phyloP scores from a whole-genome alignment of 257 asterid genomes.

The Primulina tabacum region DNA sequence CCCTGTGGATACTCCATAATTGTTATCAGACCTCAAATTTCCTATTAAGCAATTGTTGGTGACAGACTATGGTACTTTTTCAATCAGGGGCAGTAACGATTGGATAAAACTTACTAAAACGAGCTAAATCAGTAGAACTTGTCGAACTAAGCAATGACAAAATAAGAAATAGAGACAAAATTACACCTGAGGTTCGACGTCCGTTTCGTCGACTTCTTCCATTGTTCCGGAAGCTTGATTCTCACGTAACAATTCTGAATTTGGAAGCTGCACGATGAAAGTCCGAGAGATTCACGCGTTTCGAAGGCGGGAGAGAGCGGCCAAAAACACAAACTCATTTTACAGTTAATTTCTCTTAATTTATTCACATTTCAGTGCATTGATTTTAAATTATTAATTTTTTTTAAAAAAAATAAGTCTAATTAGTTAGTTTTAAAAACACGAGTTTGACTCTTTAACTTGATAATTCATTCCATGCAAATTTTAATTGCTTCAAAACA shows the following conservation, averaged over 20 bases:
- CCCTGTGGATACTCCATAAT: not conserved
- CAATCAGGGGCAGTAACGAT: too few relatives aligned
- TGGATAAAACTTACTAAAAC: not conserved
- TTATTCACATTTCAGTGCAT: too few relatives aligned
- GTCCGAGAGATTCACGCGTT: not conserved
- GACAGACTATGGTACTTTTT: too few relatives aligned
- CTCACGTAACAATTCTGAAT: not conserved
- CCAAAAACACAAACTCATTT: too few relatives aligned
- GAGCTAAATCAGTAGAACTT: not conserved
- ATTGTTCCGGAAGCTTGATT: slow-evolving; percentile 12
- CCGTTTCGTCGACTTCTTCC: slow-evolving; percentile 68
- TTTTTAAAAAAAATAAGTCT: too few relatives aligned
- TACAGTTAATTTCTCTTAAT: too few relatives aligned
- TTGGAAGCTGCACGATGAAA: not conserved
- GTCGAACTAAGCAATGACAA: slow-evolving; percentile 1
- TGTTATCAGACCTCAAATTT: not conserved
- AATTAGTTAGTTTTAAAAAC: too few relatives aligned
- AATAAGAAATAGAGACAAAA: slow-evolving; percentile 5
- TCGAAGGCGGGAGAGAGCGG: too few relatives aligned
- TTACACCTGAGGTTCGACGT: slow-evolving; percentile 43
- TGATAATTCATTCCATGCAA: too few relatives aligned
- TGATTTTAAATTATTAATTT: too few relatives aligned
- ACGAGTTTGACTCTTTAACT: too few relatives aligned
- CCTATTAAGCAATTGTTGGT: not conserved
- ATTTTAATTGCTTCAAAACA: too few relatives aligned